Evolutionary conservation across 768 basidiomycete species (phyloP), one percentile per base, ranked within the genome.

Genomic region (Termitomyces eurrhizus): DNA sequence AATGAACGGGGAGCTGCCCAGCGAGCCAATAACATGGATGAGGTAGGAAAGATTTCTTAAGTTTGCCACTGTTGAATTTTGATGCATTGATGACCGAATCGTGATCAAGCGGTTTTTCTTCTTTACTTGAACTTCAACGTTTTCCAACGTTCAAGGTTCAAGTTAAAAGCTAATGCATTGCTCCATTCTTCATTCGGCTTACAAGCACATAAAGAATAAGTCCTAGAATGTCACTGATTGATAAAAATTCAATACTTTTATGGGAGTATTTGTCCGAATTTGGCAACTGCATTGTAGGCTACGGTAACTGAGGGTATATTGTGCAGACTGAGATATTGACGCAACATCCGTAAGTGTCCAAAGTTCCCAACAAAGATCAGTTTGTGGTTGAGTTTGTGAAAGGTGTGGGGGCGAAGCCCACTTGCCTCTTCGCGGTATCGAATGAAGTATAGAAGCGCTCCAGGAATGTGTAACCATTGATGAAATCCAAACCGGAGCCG

Each of bases 401-500:
- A 11, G 71, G 56, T 9, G 79, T 86, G 26, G 74, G 80, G 6
- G 85, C 84, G 60, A 87, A 75, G 29, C 86, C 85, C 57, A 87
- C 76, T 14, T 74, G 81, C 56, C 70, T 73, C 74, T 84, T 82
- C 41, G 76, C 67, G 42, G 85, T 84, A 66, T 89, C 87, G 65
- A 72, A 88, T 44, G 86, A 85, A 36, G 81, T 77, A 74, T 88
- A 88, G 79, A 83, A 88, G 29, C 87, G 83, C 71, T 78, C 75
- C 33, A 86, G 73, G 77, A 83, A 86, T 4, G 72, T 64, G 65
- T 75, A 76, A 12, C 84, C 82, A 66, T 81, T 77, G 68, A 86
- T 75, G 61, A 85, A 84, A 73, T 83, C 81, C 12, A 85, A 68
- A 13, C 82, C 84, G 52, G 73, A 13, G 56, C 80, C 82, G 9